Conservation (phyloP, 371 early-diverging fungal genomes). For the Mortierella sp. region DNA sequence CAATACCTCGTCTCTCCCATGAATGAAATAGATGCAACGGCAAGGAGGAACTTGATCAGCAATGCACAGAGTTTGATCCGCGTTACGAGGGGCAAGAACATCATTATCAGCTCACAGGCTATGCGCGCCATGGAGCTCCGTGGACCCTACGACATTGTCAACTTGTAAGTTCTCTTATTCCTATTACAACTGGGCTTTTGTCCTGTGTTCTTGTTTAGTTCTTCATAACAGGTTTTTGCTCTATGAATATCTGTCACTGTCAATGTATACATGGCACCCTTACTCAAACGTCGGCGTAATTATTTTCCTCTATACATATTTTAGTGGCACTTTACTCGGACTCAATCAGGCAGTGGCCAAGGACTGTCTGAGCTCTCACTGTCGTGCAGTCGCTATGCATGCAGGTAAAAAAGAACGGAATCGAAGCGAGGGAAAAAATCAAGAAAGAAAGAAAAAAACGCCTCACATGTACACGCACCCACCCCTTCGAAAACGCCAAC, state of each 20-base stretch:
- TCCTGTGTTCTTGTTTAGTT: background rate
- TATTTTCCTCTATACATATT: background rate
- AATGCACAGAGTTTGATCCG: slow-evolving; percentile 85
- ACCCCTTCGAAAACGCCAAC: background rate
- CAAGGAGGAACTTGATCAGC: slow-evolving; percentile 75
- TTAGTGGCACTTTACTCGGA: slow-evolving; percentile 66
- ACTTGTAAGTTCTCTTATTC: slow-evolving; percentile 71
- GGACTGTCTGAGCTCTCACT: slow-evolving; percentile 63
- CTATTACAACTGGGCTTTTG: background rate
- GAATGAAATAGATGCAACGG: slow-evolving; percentile 63
- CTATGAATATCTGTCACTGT: background rate
- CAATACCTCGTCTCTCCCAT: background rate
- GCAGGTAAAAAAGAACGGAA: slow-evolving; percentile 61
- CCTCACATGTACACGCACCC: background rate
- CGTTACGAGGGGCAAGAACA: slow-evolving; percentile 86
- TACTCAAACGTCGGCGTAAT: slow-evolving; percentile 9
- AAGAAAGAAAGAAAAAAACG: slow-evolving; percentile 18
- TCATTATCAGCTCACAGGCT: slow-evolving; percentile 91
- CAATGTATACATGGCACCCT: background rate
- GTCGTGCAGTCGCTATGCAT: slow-evolving; percentile 67
- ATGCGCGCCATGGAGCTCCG: slow-evolving; percentile 83
- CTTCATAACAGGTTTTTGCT: too few relatives aligned
- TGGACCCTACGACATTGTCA: slow-evolving; percentile 87
- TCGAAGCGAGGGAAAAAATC: background rate
- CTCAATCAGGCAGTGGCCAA: slow-evolving; percentile 67